These are phyloP conservation scores for Termitomyces sp. DNA, from an alignment of 768 basidiomycete genomes.

Conservation along the genomic window DNA sequence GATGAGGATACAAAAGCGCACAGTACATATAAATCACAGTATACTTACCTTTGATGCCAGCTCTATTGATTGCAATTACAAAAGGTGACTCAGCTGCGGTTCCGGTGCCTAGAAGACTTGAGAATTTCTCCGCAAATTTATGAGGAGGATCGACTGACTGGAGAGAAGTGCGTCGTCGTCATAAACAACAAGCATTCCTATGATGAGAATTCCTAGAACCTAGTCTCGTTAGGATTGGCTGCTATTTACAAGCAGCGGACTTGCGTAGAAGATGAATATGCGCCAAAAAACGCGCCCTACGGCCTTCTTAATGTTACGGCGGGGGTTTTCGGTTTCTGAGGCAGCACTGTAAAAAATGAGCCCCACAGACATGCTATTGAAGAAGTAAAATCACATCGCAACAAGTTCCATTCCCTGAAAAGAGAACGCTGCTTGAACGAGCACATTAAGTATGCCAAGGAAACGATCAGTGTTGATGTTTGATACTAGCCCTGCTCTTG, in stretches of 20 bases:
- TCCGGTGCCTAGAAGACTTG: constrained; percentile 26
- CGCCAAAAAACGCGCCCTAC: constrained; percentile 76
- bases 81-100: constrained; percentile 78
- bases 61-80: constrained; percentile 72
- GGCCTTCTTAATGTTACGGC: constrained; percentile 74
- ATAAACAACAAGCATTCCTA: constrained; percentile 76
- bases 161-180: constrained; percentile 49
- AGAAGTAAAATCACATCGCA: constrained; percentile 37
- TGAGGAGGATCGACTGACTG: constrained; percentile 11
- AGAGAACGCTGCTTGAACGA: constrained; percentile 64
- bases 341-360: constrained; percentile 43
- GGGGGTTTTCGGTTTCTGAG: constrained; percentile 72
- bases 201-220: constrained; percentile 66
- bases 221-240: constrained; percentile 13
- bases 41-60: constrained; percentile 56
- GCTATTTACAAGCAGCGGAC: constrained; percentile 9
- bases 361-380: background rate
- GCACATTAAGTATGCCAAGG: constrained; percentile 35
- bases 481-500: constrained; percentile 33
- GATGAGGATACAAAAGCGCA: background rate
- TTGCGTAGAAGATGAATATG: constrained; percentile 70
- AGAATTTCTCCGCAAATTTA: background rate
- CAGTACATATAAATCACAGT: background rate
- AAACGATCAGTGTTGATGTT: constrained; percentile 41
- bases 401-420: constrained; percentile 76